These are phyloP conservation scores for Leccinum variicolor DNA, from an alignment of 768 basidiomycete species.

Conservation along the genomic window DNA sequence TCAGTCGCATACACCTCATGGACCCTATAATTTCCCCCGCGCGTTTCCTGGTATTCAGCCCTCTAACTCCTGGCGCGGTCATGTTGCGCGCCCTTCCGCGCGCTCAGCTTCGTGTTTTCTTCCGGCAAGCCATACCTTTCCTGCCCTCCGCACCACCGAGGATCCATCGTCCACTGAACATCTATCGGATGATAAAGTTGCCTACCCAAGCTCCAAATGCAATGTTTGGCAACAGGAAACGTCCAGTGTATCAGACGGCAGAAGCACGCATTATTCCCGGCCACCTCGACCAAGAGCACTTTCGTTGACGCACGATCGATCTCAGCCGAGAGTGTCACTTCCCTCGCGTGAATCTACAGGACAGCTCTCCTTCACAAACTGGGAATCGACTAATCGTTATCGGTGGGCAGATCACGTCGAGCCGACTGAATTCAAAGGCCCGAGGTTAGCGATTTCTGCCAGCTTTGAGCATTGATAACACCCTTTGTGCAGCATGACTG, in stretches of 20 bases:
- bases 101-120: conserved; percentile 17
- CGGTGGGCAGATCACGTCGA: conserved; percentile 19
- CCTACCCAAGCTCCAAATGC: not conserved
- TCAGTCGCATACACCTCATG: conserved; percentile 37
- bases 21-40: conserved; percentile 10
- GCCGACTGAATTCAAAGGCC: conserved; percentile 8
- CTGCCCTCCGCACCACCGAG: conserved; percentile 5
- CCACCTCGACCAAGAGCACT: conserved; percentile 27
- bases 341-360: conserved; percentile 29
- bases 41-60: conserved; percentile 2
- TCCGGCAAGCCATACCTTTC: conserved; percentile 16
- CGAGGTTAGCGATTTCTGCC: conserved; percentile 13
- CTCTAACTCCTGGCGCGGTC: conserved; percentile 21
- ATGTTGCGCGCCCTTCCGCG: not conserved
- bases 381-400: conserved; percentile 23
- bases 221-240: conserved; percentile 16
- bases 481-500: conserved; percentile 9
- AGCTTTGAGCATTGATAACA: conserved; percentile 4
- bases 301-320: conserved; percentile 27
- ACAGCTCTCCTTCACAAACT: conserved; percentile 23
- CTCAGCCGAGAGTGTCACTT: conserved; percentile 15
- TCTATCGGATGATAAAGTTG: not conserved
- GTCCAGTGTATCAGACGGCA: not conserved
- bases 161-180: not conserved
- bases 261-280: conserved; percentile 5